Evolutionary conservation across 2,329 filamentous ascomycete species (phyloP).

Genomic region (Phaeomoniella chlamydospora): DNA sequence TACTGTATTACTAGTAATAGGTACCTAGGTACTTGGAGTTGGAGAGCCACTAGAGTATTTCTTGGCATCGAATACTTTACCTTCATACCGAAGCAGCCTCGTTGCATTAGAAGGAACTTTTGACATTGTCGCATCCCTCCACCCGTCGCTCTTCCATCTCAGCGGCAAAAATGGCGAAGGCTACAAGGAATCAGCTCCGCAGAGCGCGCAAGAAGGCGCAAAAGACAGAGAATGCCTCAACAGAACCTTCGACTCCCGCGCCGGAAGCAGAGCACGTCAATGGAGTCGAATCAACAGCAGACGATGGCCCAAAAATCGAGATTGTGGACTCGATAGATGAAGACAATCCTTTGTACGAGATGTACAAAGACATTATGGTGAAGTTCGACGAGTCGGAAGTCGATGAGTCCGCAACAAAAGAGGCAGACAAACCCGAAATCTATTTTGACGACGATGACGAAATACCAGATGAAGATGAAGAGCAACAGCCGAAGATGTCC

Average conservation of each 20-base stretch:
- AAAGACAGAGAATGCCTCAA: slow-evolving; percentile 6
- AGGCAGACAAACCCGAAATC: slow-evolving; percentile 68
- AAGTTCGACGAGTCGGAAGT: slow-evolving; percentile 58
- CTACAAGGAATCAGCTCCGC: slow-evolving; percentile 87
- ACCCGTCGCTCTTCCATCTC: no score
- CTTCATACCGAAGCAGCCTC: no score
- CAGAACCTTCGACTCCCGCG: slow-evolving; percentile 4
- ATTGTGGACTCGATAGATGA: slow-evolving; percentile 36
- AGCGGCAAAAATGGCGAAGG: slow-evolving; percentile 42
- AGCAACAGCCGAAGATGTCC: slow-evolving; percentile 56
- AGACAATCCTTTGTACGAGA: slow-evolving; percentile 64
- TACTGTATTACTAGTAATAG: no score
- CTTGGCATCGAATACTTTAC: no score
- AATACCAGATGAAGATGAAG: slow-evolving; percentile 68
- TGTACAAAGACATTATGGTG: slow-evolving; percentile 70
- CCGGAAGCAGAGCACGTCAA: slow-evolving; percentile 3
- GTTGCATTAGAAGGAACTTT: no score
- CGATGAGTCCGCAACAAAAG: slow-evolving; percentile 49
- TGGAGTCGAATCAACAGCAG: slow-evolving; percentile 6
- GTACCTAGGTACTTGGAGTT: no score
- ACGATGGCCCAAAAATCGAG: slow-evolving; percentile 25
- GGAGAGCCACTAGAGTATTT: no score
- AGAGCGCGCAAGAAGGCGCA: slow-evolving; percentile 82
- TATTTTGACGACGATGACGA: slow-evolving; percentile 74
- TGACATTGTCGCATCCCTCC: no score